Conservation (phyloP, 176 grass and related monocot genomes). For the maize (Zea mays) region DNA sequence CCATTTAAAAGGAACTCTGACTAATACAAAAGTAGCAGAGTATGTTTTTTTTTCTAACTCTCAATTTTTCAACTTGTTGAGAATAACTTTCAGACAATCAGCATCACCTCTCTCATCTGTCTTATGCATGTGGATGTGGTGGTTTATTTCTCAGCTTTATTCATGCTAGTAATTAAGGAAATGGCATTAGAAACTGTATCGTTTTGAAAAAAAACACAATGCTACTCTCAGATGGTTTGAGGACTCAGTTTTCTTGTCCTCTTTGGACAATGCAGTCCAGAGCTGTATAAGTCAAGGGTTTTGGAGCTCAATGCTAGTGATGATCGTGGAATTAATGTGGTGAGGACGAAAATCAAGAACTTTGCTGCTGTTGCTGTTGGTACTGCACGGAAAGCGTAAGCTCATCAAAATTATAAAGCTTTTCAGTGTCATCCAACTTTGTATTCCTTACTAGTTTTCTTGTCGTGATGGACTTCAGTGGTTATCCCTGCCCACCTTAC, state of each 20-base stretch:
- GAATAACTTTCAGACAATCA: background rate
- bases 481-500: conserved; percentile 95
- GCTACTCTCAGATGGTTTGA: conserved; percentile 17
- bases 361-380: conserved; percentile 98
- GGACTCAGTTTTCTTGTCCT: background rate
- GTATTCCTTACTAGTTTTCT: conserved; percentile 41
- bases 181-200: background rate
- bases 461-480: conserved; percentile 42
- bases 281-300: conserved; percentile 91
- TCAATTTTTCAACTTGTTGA: background rate
- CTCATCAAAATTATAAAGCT: conserved; percentile 43
- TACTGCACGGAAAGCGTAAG: conserved; percentile 56
- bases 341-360: conserved; percentile 92
- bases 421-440: conserved; percentile 16
- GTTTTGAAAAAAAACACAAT: conserved; percentile 21
- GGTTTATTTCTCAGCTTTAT: background rate
- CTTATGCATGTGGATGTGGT: background rate
- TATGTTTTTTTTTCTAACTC: background rate
- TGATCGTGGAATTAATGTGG: conserved; percentile 99
- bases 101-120: background rate
- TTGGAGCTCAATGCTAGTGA: conserved; percentile 99
- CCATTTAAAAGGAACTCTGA: background rate
- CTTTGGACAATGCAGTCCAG: conserved; percentile 60
- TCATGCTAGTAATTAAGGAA: conserved; percentile 19
- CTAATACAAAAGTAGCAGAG: background rate